Conservation (phyloP, 2,329 filamentous ascomycete species). For the Aspergillus sp. region DNA sequence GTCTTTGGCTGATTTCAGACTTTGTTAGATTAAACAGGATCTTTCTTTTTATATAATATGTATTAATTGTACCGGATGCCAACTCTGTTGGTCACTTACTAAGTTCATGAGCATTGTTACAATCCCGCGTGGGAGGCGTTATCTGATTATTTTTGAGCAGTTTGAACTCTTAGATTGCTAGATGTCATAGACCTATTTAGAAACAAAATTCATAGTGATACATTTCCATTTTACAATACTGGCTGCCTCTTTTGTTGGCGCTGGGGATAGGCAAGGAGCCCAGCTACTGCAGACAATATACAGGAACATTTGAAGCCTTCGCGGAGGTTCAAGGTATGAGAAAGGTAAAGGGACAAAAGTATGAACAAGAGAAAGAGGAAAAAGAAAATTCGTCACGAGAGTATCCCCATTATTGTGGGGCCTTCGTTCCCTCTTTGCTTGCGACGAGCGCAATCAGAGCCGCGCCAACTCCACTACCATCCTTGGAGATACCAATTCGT, state of each 20-base stretch:
- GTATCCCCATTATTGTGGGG: constrained; percentile 7
- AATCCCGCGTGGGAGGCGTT: no score
- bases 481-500: constrained; percentile 93
- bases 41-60: no score
- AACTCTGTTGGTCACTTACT: no score
- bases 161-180: background rate
- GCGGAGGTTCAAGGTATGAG: background rate
- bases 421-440: constrained; percentile 42
- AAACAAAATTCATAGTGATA: constrained; percentile 1
- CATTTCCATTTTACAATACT: background rate
- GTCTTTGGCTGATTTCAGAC: no score
- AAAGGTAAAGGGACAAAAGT: background rate
- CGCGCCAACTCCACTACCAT: constrained; percentile 92
- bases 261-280: background rate
- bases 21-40: no score
- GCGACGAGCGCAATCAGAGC: constrained; percentile 92
- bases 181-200: background rate
- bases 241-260: background rate
- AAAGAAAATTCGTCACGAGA: constrained; percentile 6
- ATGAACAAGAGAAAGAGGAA: constrained; percentile 1
- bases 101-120: no score
- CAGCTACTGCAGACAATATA: background rate
- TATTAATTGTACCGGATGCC: no score
- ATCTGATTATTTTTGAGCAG: no score
- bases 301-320: background rate